phyloP scores from a whole-genome alignment of 2,329 filamentous ascomycete genomes.

The Amauroascus verrucosus region DNA sequence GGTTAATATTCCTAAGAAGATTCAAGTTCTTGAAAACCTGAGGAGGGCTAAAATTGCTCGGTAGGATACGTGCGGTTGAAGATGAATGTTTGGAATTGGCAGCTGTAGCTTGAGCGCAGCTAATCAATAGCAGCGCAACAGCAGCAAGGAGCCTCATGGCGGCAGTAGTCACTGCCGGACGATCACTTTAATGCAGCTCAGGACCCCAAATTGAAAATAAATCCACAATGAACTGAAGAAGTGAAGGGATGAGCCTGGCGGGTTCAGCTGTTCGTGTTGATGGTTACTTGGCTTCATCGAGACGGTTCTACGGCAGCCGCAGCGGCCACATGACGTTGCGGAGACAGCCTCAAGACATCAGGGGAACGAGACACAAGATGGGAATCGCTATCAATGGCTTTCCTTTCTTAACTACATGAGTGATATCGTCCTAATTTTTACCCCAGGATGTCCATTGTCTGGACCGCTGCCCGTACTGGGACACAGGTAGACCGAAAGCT shows the following conservation, averaged over 20 bases:
- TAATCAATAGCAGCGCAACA: conserved; percentile 29
- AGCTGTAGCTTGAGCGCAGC: conserved; percentile 22
- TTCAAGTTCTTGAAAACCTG: conserved; percentile 92
- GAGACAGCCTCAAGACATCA: background rate
- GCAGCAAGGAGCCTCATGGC: conserved; percentile 35
- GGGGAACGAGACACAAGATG: background rate
- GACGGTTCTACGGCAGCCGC: conserved; percentile 23
- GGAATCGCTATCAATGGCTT: background rate
- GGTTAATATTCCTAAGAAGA: conserved; percentile 75
- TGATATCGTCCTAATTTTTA: background rate
- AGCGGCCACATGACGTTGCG: conserved; percentile 23
- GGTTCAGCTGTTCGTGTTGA: background rate
- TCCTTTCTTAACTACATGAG: background rate
- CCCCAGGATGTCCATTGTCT: conserved; percentile 2
- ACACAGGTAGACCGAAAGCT: background rate
- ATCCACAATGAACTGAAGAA: background rate
- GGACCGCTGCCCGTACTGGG: background rate
- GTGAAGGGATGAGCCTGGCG: background rate
- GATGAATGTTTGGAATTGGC: conserved; percentile 23
- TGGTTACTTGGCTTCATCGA: background rate
- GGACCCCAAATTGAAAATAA: conserved; percentile 11
- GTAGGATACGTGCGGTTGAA: conserved; percentile 28
- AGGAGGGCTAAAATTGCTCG: conserved; percentile 61
- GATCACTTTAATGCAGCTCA: conserved; percentile 22
- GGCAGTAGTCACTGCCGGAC: conserved; percentile 21